Percentiles rank a stretch among this genome's conserved stretches.
Evolutionary conservation across 768 basidiomycete genomes (phyloP).

Genomic region (Amanita polypyramis): DNA sequence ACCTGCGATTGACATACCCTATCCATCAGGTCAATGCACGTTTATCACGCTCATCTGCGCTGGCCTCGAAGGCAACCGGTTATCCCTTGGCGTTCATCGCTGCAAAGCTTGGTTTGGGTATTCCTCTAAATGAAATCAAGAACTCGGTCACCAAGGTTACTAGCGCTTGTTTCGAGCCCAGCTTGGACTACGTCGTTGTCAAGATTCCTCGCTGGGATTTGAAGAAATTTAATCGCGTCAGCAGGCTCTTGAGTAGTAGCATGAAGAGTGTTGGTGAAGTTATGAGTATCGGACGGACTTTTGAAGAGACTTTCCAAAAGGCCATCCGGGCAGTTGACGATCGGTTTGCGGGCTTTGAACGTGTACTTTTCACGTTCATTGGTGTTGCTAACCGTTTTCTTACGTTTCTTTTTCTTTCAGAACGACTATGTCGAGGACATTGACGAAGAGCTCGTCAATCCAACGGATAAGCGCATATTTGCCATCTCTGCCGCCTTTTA

Average conservation of each 20-base stretch:
- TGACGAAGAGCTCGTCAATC: slow-evolving; percentile 87
- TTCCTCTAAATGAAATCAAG: slow-evolving; percentile 95
- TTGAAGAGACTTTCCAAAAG: slow-evolving; percentile 98
- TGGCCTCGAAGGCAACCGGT: slow-evolving; percentile 97
- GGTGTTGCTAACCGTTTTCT: too few relatives aligned
- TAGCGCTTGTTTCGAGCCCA: slow-evolving; percentile 95
- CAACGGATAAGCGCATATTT: slow-evolving; percentile 95
- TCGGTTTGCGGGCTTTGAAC: slow-evolving; percentile 85
- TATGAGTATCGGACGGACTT: slow-evolving; percentile 97
- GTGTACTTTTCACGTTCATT: slow-evolving; percentile 28
- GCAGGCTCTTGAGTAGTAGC: slow-evolving; percentile 80
- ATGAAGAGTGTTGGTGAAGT: slow-evolving; percentile 99
- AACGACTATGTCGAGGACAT: slow-evolving; percentile 85
- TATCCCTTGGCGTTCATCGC: slow-evolving; percentile 98
- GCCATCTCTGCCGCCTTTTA: slow-evolving; percentile 93
- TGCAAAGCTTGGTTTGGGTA: slow-evolving; percentile 93
- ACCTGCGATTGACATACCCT: background rate
- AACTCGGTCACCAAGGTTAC: slow-evolving; percentile 97
- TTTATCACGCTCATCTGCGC: slow-evolving; percentile 92
- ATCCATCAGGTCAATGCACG: slow-evolving; percentile 74
- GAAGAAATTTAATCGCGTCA: slow-evolving; percentile 95
- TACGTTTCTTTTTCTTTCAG: slow-evolving; percentile 25
- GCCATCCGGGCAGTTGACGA: slow-evolving; percentile 96
- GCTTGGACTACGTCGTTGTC: slow-evolving; percentile 93
- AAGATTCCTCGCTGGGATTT: slow-evolving; percentile 99